These are phyloP conservation scores for Diplodia seriata DNA, from an alignment of 2,329 filamentous ascomycete species.

Conservation along the genomic window DNA sequence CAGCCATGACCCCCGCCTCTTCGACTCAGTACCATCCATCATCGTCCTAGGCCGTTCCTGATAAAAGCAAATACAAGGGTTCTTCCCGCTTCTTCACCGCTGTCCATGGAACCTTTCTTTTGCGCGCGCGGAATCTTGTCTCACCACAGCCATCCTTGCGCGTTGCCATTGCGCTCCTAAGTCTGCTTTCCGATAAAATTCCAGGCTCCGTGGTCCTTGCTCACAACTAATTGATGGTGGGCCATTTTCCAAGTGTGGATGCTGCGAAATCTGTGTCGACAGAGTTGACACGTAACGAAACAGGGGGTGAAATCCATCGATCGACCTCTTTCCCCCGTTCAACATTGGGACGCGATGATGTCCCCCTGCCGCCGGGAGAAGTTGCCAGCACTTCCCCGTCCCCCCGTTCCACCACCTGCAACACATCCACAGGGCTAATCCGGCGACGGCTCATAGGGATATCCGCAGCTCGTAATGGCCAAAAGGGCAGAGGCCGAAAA, in stretches of 20 bases:
- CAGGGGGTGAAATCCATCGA: background rate
- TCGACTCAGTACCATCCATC: background rate
- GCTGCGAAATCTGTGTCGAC: background rate
- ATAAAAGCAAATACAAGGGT: constrained; percentile 22
- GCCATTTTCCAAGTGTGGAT: background rate
- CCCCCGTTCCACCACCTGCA: too few relatives aligned
- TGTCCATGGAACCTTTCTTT: background rate
- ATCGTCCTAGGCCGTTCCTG: background rate
- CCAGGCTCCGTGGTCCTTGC: background rate
- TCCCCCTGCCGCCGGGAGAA: background rate
- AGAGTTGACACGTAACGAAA: background rate
- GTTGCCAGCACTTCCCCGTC: background rate
- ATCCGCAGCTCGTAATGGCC: background rate
- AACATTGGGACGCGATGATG: constrained; percentile 14
- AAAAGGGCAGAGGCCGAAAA: constrained; percentile 11
- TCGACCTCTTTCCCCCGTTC: background rate
- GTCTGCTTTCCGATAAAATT: background rate
- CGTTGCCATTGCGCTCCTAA: background rate
- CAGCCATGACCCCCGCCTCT: background rate
- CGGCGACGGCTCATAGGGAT: background rate
- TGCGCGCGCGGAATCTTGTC: background rate
- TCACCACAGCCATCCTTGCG: background rate
- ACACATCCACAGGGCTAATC: background rate
- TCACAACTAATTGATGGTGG: constrained; percentile 4
- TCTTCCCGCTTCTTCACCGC: background rate